Evolutionary conservation across 345 rosid species (phyloP).

Genomic region (Mangifera indica): DNA sequence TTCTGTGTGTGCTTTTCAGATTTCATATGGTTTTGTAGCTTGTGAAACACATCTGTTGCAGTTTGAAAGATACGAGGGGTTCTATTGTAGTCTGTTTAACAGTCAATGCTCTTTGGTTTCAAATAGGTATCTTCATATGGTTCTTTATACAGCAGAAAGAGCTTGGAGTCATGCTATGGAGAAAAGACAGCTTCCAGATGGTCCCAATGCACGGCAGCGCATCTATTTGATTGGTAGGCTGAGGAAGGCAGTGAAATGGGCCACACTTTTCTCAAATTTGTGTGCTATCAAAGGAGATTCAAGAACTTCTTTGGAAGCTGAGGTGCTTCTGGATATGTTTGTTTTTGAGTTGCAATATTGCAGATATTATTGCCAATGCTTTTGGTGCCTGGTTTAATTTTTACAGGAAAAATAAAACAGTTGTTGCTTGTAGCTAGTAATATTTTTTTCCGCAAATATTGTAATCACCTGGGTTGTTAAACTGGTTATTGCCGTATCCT

Average conservation of each 20-base stretch:
- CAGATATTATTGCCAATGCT: background rate
- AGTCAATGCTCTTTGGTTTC: constrained; percentile 19
- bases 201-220: constrained; percentile 85
- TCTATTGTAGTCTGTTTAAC: constrained; percentile 12
- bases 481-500: background rate
- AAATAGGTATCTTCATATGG: constrained; percentile 83
- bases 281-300: constrained; percentile 83
- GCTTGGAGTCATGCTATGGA: constrained; percentile 99
- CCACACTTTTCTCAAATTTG: constrained; percentile 68
- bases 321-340: constrained; percentile 47
- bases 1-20: background rate
- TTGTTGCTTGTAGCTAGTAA: background rate
- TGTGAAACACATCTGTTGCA: background rate
- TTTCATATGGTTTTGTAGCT: background rate
- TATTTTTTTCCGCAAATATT: background rate
- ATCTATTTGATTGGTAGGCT: constrained; percentile 88
- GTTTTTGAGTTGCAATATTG: background rate
- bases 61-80: background rate
- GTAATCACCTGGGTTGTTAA: background rate
- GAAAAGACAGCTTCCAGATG: constrained; percentile 93
- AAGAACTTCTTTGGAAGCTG: constrained; percentile 91
- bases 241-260: constrained; percentile 97
- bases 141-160: constrained; percentile 90
- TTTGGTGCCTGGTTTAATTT: background rate
- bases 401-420: background rate